Base-by-base conservation (phyloP, 1,139 yeast genomes). In the Candida neerlandica region DNA sequence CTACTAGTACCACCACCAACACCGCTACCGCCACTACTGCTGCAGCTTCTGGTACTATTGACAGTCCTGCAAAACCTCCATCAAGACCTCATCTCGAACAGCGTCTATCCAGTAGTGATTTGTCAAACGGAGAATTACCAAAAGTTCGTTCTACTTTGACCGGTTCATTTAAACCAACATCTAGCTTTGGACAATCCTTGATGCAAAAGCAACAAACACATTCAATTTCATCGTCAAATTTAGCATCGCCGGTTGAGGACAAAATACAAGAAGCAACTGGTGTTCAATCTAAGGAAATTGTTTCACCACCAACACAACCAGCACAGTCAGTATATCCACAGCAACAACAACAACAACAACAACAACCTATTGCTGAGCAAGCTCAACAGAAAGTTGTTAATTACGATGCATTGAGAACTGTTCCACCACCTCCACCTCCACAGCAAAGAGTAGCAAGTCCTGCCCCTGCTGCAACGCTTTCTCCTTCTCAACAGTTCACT, bases 161-260 rank as follows among this genome's bases (percentile, higher is more conserved):
- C 51, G 64, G 73, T 51, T 61, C 78, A 46, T 68, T 75, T 65
- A 70, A 64, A 46, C 94, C 95, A 11, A 76, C 89, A 2, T 85
- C 92, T 0, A 69, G 74, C 30, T 87, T 87, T 70, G 95, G 95
- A 21, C 91, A 84, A 63, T 69, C 75, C 18, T 71, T 84, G 54
- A 58, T 78, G 53, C 62, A 70, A 40, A 71, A 67, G 45, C 73
- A 69, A 39, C 43, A 43, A 5, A n/a, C 49, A 11, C 60, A 55
- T 10, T 40, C 56, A 2, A 41, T 18, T 37, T 37, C 34, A 18
- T n/a, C 44, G 2, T 39, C 50, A 18, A 42, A 42, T 19, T 23
- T 45, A 12, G 23, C 37, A 34, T 50, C 63, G 19, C 58, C 66
- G 7, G 52, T 49, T 27, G 58, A 61, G 12, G 70, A 55, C 54